Conservation (phyloP, 495 filamentous ascomycete species). For the Massariosphaeria phaeospora region DNA sequence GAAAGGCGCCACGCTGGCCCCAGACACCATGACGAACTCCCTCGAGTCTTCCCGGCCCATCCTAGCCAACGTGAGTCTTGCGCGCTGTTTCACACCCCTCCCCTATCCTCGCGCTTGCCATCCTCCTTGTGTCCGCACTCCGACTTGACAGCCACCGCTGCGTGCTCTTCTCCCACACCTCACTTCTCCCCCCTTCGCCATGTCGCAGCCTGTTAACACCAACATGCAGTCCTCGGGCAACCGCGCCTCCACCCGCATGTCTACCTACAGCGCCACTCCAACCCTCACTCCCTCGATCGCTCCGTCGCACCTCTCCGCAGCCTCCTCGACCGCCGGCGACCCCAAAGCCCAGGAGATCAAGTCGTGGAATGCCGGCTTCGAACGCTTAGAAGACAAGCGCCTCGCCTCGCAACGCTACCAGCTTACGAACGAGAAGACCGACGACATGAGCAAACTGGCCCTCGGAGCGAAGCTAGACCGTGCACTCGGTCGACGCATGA, state of each 20-base stretch:
- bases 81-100: slow-evolving; percentile 10
- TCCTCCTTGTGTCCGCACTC: too few relatives aligned
- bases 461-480: slow-evolving; percentile 92
- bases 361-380: slow-evolving; percentile 73
- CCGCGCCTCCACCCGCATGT: slow-evolving; percentile 71
- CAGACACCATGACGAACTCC: slow-evolving; percentile 24
- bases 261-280: slow-evolving; percentile 70
- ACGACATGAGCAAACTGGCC: slow-evolving; percentile 82
- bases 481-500: slow-evolving; percentile 84
- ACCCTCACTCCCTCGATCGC: slow-evolving; percentile 61
- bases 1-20: too few relatives aligned
- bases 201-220: slow-evolving; percentile 4
- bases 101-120: not conserved
- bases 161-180: not conserved
- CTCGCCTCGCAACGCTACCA: slow-evolving; percentile 80
- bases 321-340: slow-evolving; percentile 54
- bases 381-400: slow-evolving; percentile 87
- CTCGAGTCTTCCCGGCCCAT: slow-evolving; percentile 34
- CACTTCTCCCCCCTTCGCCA: slow-evolving; percentile 7
- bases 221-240: slow-evolving; percentile 30
- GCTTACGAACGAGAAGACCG: slow-evolving; percentile 73
- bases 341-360: slow-evolving; percentile 65
- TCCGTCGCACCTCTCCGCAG: slow-evolving; percentile 42
- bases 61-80: slow-evolving; percentile 29
- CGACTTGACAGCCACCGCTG: too few relatives aligned